These are phyloP conservation scores for Cyclotella sp. DNA, from an alignment of 108 stramenopile species.

Conservation along the genomic window DNA sequence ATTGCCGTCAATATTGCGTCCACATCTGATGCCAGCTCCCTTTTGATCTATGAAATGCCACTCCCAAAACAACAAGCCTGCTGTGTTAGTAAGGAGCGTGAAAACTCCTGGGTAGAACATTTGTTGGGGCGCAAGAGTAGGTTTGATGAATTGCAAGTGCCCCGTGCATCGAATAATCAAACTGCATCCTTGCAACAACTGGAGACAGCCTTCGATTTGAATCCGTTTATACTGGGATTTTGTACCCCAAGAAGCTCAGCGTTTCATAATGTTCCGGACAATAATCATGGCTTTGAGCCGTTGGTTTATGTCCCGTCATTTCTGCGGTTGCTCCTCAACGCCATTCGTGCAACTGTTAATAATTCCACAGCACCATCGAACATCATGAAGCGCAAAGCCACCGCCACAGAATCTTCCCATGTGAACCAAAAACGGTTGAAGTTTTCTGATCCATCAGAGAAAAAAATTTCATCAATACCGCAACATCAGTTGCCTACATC, in stretches of 20 bases:
- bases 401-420: background rate
- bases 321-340: slow-evolving; percentile 39
- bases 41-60: no score
- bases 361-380: background rate
- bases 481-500: no score
- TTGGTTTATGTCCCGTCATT: slow-evolving; percentile 72
- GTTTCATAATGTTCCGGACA: slow-evolving; percentile 37
- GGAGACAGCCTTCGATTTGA: background rate
- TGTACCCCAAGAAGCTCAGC: slow-evolving; percentile 12
- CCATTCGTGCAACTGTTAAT: slow-evolving; percentile 16
- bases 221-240: slow-evolving; percentile 34
- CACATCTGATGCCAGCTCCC: no score
- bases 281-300: slow-evolving; percentile 66
- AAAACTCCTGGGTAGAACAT: no score
- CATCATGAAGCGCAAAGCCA: slow-evolving; percentile 5
- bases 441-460: background rate
- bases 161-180: no score
- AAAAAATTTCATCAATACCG: background rate
- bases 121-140: no score
- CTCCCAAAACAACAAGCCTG: no score
- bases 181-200: no score
- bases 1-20: no score
- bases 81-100: no score
- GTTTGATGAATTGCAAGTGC: no score
- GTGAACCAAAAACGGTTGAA: background rate